Evolutionary conservation across 257 asterid genomes (phyloP).

Genomic region (Solanum chmielewskii): DNA sequence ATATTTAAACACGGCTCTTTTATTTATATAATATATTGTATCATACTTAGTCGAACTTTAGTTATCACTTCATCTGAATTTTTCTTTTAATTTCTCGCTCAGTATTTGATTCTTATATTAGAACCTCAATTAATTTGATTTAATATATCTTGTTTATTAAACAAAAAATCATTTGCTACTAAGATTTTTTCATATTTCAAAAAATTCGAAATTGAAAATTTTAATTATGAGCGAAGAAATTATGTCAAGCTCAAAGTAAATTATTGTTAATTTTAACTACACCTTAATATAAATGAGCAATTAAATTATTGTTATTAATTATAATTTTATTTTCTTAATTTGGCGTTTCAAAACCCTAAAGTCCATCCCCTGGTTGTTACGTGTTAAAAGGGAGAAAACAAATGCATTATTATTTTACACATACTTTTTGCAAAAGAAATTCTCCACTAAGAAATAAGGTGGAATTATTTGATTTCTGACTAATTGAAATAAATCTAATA

Average conservation of each 20-base stretch:
- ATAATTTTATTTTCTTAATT: neutral
- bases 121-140: neutral
- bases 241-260: too few relatives aligned
- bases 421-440: neutral
- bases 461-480: neutral
- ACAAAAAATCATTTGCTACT: neutral
- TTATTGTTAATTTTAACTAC: neutral
- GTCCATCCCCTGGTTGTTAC: neutral
- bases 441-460: neutral
- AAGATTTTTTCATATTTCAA: too few relatives aligned
- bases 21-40: neutral
- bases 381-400: neutral
- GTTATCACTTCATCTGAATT: neutral
- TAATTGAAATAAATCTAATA: too few relatives aligned
- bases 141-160: neutral
- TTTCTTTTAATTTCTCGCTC: neutral
- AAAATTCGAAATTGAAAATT: fast-evolving
- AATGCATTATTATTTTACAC: neutral
- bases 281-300: neutral
- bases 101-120: neutral
- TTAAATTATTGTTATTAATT: too few relatives aligned
- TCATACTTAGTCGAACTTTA: neutral
- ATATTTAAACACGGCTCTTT: neutral
- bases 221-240: too few relatives aligned
- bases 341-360: neutral